phyloP scores from a whole-genome alignment of 257 asterid species.

The Nicotiana knightiana region DNA sequence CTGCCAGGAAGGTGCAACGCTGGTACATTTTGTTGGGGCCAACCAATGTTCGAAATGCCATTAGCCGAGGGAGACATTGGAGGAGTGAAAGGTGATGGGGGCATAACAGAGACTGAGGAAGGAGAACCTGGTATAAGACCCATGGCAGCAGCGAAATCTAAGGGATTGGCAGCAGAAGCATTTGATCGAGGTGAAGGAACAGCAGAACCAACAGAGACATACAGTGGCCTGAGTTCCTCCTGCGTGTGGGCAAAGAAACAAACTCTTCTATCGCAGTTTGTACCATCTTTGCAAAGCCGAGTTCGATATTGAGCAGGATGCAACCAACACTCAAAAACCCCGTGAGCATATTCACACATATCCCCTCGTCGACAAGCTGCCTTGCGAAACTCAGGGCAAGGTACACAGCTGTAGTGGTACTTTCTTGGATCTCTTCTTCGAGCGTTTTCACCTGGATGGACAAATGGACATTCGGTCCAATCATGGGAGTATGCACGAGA shows the following conservation, averaged over 20 bases:
- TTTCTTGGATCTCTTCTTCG: constrained; percentile 21
- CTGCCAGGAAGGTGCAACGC: constrained; percentile 67
- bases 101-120: constrained; percentile 42
- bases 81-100: constrained; percentile 61
- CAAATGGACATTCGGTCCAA: constrained; percentile 21
- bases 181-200: constrained; percentile 67
- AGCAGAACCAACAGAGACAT: constrained; percentile 69
- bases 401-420: constrained; percentile 7
- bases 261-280: constrained; percentile 7
- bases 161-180: constrained; percentile 35
- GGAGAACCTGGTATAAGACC: constrained; percentile 66
- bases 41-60: constrained; percentile 45
- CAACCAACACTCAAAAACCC: constrained; percentile 20
- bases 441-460: constrained; percentile 20
- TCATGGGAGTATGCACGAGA: constrained; percentile 15
- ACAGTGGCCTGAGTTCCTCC: constrained; percentile 41
- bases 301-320: constrained; percentile 21
- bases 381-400: constrained; percentile 18
- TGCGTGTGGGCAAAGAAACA: constrained; percentile 21
- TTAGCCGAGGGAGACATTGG: constrained; percentile 74
- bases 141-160: constrained; percentile 62
- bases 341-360: constrained; percentile 15
- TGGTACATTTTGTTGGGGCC: constrained; percentile 70
- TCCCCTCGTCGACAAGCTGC: constrained; percentile 12
- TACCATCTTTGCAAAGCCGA: constrained; percentile 18